Base-by-base conservation (phyloP, 441 rosid species). In the Croton laevigatus region DNA sequence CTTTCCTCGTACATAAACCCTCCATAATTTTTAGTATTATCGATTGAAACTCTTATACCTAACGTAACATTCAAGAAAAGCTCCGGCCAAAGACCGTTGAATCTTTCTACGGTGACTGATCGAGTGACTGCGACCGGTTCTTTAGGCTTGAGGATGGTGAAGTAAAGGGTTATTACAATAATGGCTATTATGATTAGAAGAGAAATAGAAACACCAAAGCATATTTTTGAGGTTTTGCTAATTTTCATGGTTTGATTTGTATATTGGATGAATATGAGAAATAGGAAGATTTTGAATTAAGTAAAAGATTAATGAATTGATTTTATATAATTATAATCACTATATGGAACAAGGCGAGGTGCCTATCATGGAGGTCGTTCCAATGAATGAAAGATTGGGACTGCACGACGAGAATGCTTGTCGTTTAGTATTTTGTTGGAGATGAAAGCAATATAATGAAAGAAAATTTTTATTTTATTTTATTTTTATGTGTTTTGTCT, bases 131-230 rank as follows among this genome's bases (percentile, higher is more conserved):
- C 51, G 32, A 61, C 72, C 37, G 89, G 87, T 8, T 79, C 57
- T 55, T 66, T 81, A 12, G 88, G 84, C 65, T 85, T 85, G 19
- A 84, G 75, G 57, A 87, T 37, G 32, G 86, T 82, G 73, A 84
- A 72, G 45, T 34, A 70, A 10, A 87, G 70, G 49, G 67, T 44
- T 6, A 74, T 38, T 8, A 78, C 14, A 37, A 74, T 71, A 16
- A 69, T 65, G 4, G 67, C 66, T 59, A 73, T 9, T 20, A 14
- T 40, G 52, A 83, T 34, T 3, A 76, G 3, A 36, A 82, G 52
- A 55, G 79, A 2, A 3, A 72, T 52, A 5, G 79, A 16, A 32
- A 79, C 19, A 9, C 48, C 59, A 40, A 75, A 65, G 58, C 81
- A 79, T 46, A 78, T 54, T 45, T 79, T 80, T 4, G 74, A 77